phyloP scores from a whole-genome alignment of 208 protist species.

The Ichthyophonus hoferi region DNA sequence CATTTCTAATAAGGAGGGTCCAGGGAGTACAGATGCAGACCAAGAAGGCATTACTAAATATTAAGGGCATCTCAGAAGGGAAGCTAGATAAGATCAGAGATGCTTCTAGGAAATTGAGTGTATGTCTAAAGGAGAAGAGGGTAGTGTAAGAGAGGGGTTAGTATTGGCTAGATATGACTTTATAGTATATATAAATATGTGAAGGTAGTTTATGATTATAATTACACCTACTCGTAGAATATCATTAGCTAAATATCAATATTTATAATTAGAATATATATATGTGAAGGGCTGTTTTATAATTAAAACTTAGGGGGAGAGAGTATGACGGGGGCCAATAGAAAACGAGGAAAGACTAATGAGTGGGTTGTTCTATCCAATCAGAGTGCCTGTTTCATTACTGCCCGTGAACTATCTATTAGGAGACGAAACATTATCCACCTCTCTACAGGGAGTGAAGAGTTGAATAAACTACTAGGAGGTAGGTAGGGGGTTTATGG shows the following conservation, averaged over 20 bases:
- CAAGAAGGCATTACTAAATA: constrained; percentile 29
- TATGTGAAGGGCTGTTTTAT: too few species aligned
- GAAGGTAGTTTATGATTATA: too few species aligned
- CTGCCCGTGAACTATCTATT: constrained; percentile 21
- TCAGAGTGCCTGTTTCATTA: constrained; percentile 31
- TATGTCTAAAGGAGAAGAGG: background rate
- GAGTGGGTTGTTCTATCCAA: too few species aligned
- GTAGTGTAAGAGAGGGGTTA: background rate
- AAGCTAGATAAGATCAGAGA: constrained; percentile 56
- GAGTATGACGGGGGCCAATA: too few species aligned
- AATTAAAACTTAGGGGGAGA: too few species aligned
- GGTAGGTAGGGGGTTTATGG: constrained; percentile 15
- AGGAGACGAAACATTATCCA: constrained; percentile 7
- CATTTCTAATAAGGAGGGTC: constrained; percentile 22
- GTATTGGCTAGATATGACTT: background rate
- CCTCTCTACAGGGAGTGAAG: constrained; percentile 39
- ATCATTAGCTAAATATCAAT: too few species aligned
- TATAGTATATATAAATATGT: too few species aligned
- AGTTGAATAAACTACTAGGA: constrained; percentile 42
- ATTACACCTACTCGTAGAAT: too few species aligned
- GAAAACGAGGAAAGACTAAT: too few species aligned
- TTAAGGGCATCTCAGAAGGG: constrained; percentile 54
- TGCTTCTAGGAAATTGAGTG: constrained; percentile 27
- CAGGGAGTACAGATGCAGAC: constrained; percentile 41
- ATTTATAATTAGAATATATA: too few species aligned